Evolutionary conservation across 768 basidiomycete species (phyloP).

Genomic region (Lactifluus volemus): DNA sequence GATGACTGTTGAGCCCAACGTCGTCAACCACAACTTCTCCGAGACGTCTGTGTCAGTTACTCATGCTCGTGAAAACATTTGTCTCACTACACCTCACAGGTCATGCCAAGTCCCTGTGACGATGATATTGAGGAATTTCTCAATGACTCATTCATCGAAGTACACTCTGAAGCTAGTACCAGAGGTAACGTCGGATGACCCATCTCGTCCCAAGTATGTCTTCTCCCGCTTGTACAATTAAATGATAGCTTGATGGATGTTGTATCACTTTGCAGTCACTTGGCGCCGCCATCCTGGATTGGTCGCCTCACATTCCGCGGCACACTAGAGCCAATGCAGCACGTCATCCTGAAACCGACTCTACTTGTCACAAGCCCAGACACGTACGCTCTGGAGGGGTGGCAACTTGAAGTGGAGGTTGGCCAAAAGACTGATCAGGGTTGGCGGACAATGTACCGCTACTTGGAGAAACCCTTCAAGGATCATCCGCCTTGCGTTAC

Average conservation of each 20-base stretch:
- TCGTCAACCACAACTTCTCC: constrained; percentile 55
- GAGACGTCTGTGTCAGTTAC: constrained; percentile 40
- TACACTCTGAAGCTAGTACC: constrained; percentile 45
- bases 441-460: constrained; percentile 33
- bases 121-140: constrained; percentile 64
- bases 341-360: constrained; percentile 36
- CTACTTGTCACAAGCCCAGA: constrained; percentile 60
- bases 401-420: constrained; percentile 64
- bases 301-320: constrained; percentile 65
- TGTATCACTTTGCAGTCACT: constrained; percentile 26
- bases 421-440: constrained; percentile 27
- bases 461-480: constrained; percentile 31
- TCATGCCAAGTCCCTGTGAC: constrained; percentile 44
- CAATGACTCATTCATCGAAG: constrained; percentile 49
- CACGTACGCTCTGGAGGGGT: constrained; percentile 53
- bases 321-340: constrained; percentile 41
- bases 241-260: not conserved
- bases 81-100: constrained; percentile 29
- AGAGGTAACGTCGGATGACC: constrained; percentile 20
- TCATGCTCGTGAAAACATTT: not conserved
- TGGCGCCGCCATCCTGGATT: constrained; percentile 46
- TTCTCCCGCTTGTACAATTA: not conserved
- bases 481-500: constrained; percentile 29
- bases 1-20: constrained; percentile 36
- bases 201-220: constrained; percentile 19